A percentile compares a stretch with the other conserved stretches of the same genome.
phyloP scores from a whole-genome alignment of 1,139 yeast genomes.

The Scheffersomyces insectosa region DNA sequence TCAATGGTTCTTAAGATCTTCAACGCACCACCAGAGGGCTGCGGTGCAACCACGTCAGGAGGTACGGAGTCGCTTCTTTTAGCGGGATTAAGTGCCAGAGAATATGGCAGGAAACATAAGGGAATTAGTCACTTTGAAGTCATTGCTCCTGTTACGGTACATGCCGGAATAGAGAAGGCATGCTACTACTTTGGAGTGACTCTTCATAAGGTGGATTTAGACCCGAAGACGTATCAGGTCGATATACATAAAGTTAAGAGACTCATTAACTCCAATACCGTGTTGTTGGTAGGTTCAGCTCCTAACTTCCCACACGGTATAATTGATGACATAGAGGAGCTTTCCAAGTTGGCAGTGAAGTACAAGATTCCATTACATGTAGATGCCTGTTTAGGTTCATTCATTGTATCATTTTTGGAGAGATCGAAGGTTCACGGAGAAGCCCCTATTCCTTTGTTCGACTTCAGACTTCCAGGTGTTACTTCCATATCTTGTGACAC shows the following conservation, averaged over 20 bases:
- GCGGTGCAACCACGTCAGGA: slow-evolving; percentile 95
- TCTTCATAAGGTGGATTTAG: slow-evolving; percentile 77
- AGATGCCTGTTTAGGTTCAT: slow-evolving; percentile 94
- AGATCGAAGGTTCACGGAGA: slow-evolving; percentile 56
- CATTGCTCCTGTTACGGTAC: slow-evolving; percentile 85
- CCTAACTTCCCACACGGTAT: slow-evolving; percentile 98
- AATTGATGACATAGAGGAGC: slow-evolving; percentile 78
- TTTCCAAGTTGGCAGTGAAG: slow-evolving; percentile 64
- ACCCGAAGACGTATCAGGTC: slow-evolving; percentile 67
- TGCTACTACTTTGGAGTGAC: slow-evolving; percentile 88
- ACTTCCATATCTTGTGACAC: slow-evolving; percentile 97
- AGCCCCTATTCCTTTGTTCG: slow-evolving; percentile 60
- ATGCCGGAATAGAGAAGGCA: slow-evolving; percentile 96
- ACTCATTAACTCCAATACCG: slow-evolving; percentile 75
- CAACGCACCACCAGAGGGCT: slow-evolving; percentile 71
- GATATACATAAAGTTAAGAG: slow-evolving; percentile 62
- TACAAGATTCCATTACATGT: slow-evolving; percentile 83
- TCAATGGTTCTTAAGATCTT: slow-evolving; percentile 82
- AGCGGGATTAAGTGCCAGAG: slow-evolving; percentile 85
- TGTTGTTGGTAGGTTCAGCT: slow-evolving; percentile 85
- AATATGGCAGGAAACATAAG: slow-evolving; percentile 52
- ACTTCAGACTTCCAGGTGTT: slow-evolving; percentile 89
- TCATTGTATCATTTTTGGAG: slow-evolving; percentile 78
- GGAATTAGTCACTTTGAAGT: slow-evolving; percentile 77
- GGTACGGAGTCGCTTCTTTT: slow-evolving; percentile 91